Evolutionary conservation across 495 filamentous ascomycete genomes (phyloP).

Genomic region (Hyaloscypha hepaticicola): DNA sequence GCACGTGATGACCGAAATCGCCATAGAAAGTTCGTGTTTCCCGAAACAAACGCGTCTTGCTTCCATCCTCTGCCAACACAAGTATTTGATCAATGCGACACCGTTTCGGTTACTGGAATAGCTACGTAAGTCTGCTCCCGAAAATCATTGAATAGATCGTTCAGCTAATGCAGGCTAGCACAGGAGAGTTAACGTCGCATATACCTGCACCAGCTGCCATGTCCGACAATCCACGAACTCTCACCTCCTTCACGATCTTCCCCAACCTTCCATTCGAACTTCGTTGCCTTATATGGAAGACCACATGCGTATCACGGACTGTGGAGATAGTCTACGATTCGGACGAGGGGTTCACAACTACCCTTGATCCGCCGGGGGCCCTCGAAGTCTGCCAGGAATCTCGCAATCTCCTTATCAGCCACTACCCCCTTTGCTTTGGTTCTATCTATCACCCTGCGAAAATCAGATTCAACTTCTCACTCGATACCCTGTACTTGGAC

Average conservation of each 20-base stretch:
- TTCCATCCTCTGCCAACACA: background rate
- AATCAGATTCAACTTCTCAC: constrained; percentile 12
- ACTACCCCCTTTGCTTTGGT: constrained; percentile 15
- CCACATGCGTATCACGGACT: background rate
- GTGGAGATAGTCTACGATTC: constrained; percentile 13
- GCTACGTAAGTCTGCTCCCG: background rate
- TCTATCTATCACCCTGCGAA: background rate
- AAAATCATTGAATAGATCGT: background rate
- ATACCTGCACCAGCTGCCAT: background rate
- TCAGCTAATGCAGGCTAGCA: background rate
- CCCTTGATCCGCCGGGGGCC: background rate
- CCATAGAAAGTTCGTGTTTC: background rate
- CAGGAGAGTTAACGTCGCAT: background rate
- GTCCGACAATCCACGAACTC: background rate
- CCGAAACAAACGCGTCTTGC: background rate
- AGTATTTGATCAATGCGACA: background rate
- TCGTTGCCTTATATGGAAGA: constrained; percentile 11
- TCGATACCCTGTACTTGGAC: constrained; percentile 12
- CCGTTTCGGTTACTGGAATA: background rate
- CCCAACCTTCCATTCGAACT: constrained; percentile 12
- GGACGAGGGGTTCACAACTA: background rate
- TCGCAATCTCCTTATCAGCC: background rate
- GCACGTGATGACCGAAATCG: background rate
- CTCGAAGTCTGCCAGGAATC: constrained; percentile 14
- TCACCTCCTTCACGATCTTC: constrained; percentile 20